Base-by-base conservation (phyloP, 192 early-diverging fungal species). In the Linnemannia zychae region DNA sequence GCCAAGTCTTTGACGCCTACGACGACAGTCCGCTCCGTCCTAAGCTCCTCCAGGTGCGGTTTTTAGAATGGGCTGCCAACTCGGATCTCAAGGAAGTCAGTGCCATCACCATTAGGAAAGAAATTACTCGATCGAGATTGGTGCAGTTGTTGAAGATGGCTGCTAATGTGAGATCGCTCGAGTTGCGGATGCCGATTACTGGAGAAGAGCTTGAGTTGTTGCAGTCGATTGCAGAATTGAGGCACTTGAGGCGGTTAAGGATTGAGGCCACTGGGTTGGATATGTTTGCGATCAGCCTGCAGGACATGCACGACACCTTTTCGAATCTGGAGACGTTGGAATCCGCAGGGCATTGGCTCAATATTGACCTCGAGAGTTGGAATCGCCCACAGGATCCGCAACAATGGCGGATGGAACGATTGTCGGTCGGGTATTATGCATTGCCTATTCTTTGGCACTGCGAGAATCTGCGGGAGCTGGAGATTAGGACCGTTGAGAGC, bases 1-100 rank as follows among this genome's bases (percentile, higher is more conserved):
- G 57, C 57, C 57, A 63, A 63, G 57, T 63, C n/a, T 63, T 63
- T 63, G 57, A 63, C 57, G 57, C 57, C 57, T 63, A 63, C 13
- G 57, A 63, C 28, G 57, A 63, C 57, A 63, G 57, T 12, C 57
- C 57, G 0, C 57, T 63, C 28, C 28, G 57, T 2, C 57, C 57
- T 3, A 63, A 31, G 12, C 28, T 63, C 24, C 24, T 63, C 24
- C 57, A 63, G 28, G 57, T 63, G 28, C 57, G 57, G 12, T 28
- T 31, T 63, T 24, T 63, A 3, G 57, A 63, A 33, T 63, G 57
- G 57, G 57, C 57, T 31, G 57, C 57, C 57, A 63, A 63, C 28
- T 24, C 57, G 57, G 57, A 63, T 63, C 57, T 63, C 28, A 63
- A 63, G 28, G 57, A 63, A 7, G 57, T 63, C 57, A 63, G 57